phyloP scores from a whole-genome alignment of 495 filamentous ascomycete genomes.

The Annulohypoxylon bovei region DNA sequence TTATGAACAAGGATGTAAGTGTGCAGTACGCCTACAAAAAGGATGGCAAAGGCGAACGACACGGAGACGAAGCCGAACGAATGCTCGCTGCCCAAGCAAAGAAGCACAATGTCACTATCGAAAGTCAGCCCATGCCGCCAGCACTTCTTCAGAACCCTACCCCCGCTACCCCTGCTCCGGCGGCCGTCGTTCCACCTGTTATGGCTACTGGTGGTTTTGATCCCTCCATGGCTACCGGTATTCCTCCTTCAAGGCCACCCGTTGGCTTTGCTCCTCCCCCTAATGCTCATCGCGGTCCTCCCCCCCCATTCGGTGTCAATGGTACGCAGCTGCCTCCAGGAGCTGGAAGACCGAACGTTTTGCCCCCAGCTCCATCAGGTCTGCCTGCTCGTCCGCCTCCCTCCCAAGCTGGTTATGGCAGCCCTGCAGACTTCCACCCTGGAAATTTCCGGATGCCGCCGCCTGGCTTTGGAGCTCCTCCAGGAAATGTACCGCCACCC shows the following conservation, averaged over 20 bases:
- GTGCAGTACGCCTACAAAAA: slow-evolving; percentile 99
- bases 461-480: slow-evolving; percentile 64
- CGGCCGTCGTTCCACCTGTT: slow-evolving; percentile 39
- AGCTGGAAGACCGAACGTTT: slow-evolving; percentile 45
- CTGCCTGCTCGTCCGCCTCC: slow-evolving; percentile 82
- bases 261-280: slow-evolving; percentile 46
- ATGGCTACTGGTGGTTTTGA: slow-evolving; percentile 47
- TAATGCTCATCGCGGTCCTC: slow-evolving; percentile 58
- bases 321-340: slow-evolving; percentile 42
- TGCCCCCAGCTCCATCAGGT: slow-evolving; percentile 75
- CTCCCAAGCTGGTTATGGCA: slow-evolving; percentile 79
- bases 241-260: slow-evolving; percentile 44
- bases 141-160: slow-evolving; percentile 57
- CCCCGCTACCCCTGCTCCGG: slow-evolving; percentile 44
- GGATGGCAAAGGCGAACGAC: slow-evolving; percentile 95
- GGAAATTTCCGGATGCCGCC: slow-evolving; percentile 54
- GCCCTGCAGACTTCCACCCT: slow-evolving; percentile 73
- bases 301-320: slow-evolving; percentile 47
- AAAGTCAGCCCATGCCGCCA: slow-evolving; percentile 69
- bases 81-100: slow-evolving; percentile 92
- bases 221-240: slow-evolving; percentile 37
- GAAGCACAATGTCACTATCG: slow-evolving; percentile 88
- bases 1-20: slow-evolving; percentile 94
- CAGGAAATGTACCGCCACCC: slow-evolving; percentile 49
- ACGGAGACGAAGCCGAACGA: slow-evolving; percentile 93